These are phyloP conservation scores for Trebouxia gelatinosa DNA, from an alignment of 163 green algal species.

Conservation along the genomic window DNA sequence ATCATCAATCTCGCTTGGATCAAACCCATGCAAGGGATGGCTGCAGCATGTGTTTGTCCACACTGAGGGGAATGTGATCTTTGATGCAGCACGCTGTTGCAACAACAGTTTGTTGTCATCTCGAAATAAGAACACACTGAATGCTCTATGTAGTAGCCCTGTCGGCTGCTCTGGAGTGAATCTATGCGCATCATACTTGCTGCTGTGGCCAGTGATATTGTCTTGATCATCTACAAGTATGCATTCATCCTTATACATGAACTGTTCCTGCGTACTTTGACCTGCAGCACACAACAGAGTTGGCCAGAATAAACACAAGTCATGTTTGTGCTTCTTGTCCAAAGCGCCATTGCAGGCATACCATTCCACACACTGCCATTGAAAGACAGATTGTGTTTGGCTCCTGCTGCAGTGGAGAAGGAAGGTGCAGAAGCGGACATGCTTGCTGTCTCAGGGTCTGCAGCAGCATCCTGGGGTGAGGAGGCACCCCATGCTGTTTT, in stretches of 20 bases:
- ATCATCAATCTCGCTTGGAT: slow-evolving; percentile 58
- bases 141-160: slow-evolving; percentile 87
- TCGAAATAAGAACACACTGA: slow-evolving; percentile 97
- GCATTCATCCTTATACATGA: slow-evolving; percentile 89
- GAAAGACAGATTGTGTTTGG: no score
- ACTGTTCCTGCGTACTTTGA: slow-evolving; percentile 72
- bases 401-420: no score
- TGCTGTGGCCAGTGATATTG: slow-evolving; percentile 69
- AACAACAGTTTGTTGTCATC: slow-evolving; percentile 82
- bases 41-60: slow-evolving; percentile 99
- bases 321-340: no score
- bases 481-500: no score
- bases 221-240: slow-evolving; percentile 92
- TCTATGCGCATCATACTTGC: slow-evolving; percentile 82
- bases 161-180: slow-evolving; percentile 61
- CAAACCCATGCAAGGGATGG: slow-evolving; percentile 86
- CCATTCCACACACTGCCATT: no score
- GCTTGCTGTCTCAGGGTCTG: no score
- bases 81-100: slow-evolving; percentile 80
- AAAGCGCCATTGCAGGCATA: no score
- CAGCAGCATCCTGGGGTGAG: no score
- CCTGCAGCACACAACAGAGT: no score
- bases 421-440: no score
- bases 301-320: no score
- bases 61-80: slow-evolving; percentile 86